phyloP scores from a whole-genome alignment of 2,329 filamentous ascomycete species.

The Septoria linicola region DNA sequence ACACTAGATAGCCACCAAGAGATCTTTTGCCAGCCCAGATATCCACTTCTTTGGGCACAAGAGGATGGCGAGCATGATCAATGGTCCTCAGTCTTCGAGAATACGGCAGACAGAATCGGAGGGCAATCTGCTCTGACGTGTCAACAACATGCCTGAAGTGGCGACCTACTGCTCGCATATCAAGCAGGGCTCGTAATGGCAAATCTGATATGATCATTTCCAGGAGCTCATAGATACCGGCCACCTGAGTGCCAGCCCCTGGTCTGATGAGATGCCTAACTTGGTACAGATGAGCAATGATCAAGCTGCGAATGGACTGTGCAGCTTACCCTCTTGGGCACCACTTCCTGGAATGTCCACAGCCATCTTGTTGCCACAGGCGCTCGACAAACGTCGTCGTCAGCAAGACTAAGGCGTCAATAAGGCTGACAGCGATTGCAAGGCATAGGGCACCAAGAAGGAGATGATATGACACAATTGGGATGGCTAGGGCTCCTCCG shows the following conservation, averaged over 20 bases:
- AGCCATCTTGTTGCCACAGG: too few relatives aligned
- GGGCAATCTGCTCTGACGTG: constrained; percentile 14
- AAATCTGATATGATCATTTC: constrained; percentile 20
- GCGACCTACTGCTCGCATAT: constrained; percentile 3
- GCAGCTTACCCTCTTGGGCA: background rate
- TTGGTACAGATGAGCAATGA: background rate
- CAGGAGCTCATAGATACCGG: constrained; percentile 20
- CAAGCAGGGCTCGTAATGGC: constrained; percentile 7
- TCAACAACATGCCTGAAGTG: constrained; percentile 12
- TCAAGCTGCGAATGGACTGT: background rate
- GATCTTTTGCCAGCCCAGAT: constrained; percentile 12
- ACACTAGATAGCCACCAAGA: constrained; percentile 7
- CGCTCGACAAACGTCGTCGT: too few relatives aligned
- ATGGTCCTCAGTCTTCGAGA: constrained; percentile 1
- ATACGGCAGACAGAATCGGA: constrained; percentile 12
- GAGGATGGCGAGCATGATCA: constrained; percentile 13
- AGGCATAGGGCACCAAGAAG: too few relatives aligned
- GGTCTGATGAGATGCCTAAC: background rate
- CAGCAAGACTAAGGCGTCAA: too few relatives aligned
- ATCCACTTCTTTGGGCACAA: constrained; percentile 14
- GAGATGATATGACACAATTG: too few relatives aligned
- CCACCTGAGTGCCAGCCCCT: constrained; percentile 11
- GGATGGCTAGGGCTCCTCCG: too few relatives aligned
- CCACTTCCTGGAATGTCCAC: background rate
- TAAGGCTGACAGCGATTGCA: too few relatives aligned